Evolutionary conservation across 805 yeast species (phyloP).

Genomic region (Saccharomyces mikatae): DNA sequence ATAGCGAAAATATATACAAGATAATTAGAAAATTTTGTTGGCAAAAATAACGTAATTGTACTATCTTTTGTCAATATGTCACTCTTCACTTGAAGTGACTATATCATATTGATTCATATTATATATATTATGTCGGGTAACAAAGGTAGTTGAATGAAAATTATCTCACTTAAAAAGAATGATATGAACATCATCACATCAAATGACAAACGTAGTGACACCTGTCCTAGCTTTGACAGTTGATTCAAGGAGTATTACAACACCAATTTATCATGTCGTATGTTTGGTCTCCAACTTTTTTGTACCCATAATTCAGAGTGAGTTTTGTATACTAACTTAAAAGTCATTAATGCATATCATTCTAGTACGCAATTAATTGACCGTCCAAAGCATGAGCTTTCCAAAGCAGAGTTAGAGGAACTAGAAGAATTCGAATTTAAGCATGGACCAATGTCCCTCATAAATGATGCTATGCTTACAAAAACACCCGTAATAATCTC

Average conservation of each 20-base stretch:
- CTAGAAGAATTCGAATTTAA: constrained; percentile 84
- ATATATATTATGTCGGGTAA: not conserved
- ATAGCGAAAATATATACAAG: not conserved
- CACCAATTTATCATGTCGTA: constrained; percentile 4
- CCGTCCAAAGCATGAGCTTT: constrained; percentile 70
- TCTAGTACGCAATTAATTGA: constrained; percentile 57
- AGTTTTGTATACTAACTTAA: not conserved
- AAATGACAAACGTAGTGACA: not conserved
- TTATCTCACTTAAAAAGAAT: not conserved
- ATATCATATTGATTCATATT: not conserved
- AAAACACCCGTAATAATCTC: constrained; percentile 78
- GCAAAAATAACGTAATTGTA: no score
- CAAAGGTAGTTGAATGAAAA: not conserved
- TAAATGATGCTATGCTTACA: constrained; percentile 73
- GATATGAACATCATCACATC: not conserved
- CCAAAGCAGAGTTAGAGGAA: constrained; percentile 68
- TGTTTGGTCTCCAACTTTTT: not conserved
- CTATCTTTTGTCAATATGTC: not conserved
- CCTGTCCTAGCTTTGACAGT: not conserved
- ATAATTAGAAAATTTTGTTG: not conserved
- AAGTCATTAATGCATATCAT: not conserved
- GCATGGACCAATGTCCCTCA: constrained; percentile 83
- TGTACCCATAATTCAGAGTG: not conserved
- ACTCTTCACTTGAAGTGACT: not conserved
- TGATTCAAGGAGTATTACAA: not conserved